These are phyloP conservation scores for Podospora pseudocomata DNA, from an alignment of 495 filamentous ascomycete genomes.

Conservation along the genomic window DNA sequence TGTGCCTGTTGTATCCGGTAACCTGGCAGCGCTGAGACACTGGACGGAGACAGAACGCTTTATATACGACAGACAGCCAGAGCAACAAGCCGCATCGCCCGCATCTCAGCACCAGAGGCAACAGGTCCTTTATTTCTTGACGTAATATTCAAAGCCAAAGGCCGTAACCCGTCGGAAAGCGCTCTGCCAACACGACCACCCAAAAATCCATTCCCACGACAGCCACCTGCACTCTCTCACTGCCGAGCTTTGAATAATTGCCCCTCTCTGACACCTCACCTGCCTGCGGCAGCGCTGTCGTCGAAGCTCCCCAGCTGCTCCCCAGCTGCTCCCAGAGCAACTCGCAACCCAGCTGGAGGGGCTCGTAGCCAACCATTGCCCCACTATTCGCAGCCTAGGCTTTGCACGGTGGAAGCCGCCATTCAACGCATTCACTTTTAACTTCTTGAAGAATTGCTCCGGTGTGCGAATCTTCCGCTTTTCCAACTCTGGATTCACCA, in stretches of 20 bases:
- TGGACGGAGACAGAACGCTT: not conserved
- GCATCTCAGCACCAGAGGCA: not conserved
- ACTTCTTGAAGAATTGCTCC: not conserved
- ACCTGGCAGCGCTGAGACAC: not conserved
- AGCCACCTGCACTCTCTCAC: not conserved
- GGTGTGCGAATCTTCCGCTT: slow-evolving; percentile 1
- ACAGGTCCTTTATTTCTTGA: not conserved
- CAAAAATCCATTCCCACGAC: not conserved
- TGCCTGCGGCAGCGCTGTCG: too few species aligned
- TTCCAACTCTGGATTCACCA: slow-evolving; percentile 1
- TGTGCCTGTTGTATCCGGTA: not conserved
- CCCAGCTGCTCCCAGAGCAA: not conserved
- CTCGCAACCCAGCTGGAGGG: not conserved
- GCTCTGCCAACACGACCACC: not conserved
- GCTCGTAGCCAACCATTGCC: not conserved
- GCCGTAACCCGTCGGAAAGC: not conserved
- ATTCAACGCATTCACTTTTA: slow-evolving; percentile 2
- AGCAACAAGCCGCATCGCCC: not conserved
- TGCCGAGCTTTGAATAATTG: not conserved
- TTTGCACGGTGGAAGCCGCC: not conserved
- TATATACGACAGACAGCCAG: not conserved
- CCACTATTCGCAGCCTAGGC: not conserved
- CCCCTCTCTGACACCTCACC: not conserved
- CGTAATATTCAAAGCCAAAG: not conserved
- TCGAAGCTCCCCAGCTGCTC: too few species aligned